Evolutionary conservation across 2,329 filamentous ascomycete species (phyloP).

Genomic region (Fusarium mundagurra): DNA sequence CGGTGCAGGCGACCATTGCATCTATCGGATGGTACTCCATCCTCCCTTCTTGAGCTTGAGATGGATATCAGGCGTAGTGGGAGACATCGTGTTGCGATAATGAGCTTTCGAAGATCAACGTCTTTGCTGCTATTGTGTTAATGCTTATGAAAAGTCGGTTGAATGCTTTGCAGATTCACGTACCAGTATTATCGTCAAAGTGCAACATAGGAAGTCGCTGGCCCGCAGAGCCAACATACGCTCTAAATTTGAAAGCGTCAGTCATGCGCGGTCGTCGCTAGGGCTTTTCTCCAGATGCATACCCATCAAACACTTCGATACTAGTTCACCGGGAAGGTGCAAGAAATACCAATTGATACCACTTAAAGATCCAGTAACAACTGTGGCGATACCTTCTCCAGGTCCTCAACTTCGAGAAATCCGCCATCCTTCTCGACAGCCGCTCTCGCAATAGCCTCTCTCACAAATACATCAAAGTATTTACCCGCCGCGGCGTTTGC

Average conservation of each 20-base stretch:
- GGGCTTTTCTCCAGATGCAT: not conserved
- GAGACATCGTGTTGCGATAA: not conserved
- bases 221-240: not conserved
- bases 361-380: conserved; percentile 82
- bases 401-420: conserved; percentile 86
- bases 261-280: not conserved
- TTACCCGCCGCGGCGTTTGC: conserved; percentile 80
- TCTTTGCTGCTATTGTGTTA: not conserved
- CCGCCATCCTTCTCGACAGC: conserved; percentile 74
- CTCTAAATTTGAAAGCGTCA: not conserved
- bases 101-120: not conserved
- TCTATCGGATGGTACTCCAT: not conserved
- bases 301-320: not conserved
- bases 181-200: not conserved
- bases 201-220: not conserved
- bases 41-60: not conserved
- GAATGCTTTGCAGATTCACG: not conserved
- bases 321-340: not conserved
- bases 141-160: not conserved
- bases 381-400: conserved; percentile 88
- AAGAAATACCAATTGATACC: not conserved
- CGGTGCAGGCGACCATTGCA: not conserved
- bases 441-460: conserved; percentile 85
- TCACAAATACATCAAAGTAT: conserved; percentile 91
- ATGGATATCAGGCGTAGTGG: not conserved